Percentiles rank a stretch among this genome's conserved stretches.
These are phyloP conservation scores for Yarrowia sp. DNA, from an alignment of 805 yeast genomes.

Conservation along the genomic window DNA sequence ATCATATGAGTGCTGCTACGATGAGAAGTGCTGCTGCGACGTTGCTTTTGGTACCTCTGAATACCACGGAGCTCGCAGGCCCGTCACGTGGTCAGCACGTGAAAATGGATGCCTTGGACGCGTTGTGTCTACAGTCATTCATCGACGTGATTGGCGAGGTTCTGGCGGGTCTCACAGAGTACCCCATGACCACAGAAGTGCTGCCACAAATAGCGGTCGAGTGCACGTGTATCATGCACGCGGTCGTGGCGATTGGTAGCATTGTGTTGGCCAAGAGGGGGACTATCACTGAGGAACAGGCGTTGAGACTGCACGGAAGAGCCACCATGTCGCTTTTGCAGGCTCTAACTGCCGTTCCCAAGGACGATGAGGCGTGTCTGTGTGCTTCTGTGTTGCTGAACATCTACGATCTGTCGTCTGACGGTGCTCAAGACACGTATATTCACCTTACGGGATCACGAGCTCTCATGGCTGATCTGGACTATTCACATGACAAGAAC, in stretches of 20 bases:
- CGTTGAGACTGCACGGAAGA: constrained; percentile 25
- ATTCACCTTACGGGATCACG: constrained; percentile 24
- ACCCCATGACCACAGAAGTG: constrained; percentile 33
- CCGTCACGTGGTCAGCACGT: constrained; percentile 21
- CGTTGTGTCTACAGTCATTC: constrained; percentile 21
- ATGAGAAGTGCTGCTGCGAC: constrained; percentile 17
- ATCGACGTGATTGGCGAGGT: constrained; percentile 28
- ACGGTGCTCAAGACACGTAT: constrained; percentile 31
- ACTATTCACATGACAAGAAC: constrained; percentile 9
- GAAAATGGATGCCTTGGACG: constrained; percentile 25
- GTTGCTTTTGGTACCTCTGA: constrained; percentile 6
- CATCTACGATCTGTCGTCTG: constrained; percentile 31
- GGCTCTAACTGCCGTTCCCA: constrained; percentile 17
- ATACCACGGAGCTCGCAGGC: constrained; percentile 27
- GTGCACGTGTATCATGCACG: constrained; percentile 37
- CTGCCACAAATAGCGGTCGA: constrained; percentile 23
- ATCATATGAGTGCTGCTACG: constrained; percentile 9
- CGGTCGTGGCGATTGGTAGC: constrained; percentile 24
- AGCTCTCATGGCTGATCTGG: constrained; percentile 23
- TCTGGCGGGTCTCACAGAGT: constrained; percentile 18
- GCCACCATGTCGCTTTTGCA: constrained; percentile 32
- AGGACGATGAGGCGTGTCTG: constrained; percentile 35
- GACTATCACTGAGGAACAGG: constrained; percentile 24
- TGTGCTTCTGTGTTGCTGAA: constrained; percentile 30
- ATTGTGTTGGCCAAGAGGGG: constrained; percentile 31